phyloP scores from a whole-genome alignment of 768 basidiomycete species.

The Rhizopogon sp. region DNA sequence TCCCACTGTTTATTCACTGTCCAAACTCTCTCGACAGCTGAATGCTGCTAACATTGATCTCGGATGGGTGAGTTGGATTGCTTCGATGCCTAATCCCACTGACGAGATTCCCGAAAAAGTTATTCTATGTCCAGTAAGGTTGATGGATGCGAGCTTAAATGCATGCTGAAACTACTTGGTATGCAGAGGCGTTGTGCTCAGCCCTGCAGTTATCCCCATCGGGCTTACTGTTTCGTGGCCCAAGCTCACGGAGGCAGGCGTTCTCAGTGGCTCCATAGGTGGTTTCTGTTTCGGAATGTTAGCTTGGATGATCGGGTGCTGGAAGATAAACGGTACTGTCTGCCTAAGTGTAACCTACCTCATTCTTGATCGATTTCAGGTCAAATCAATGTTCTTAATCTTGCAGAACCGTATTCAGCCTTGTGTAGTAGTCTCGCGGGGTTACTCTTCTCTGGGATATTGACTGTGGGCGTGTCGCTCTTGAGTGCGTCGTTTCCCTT shows the following conservation, averaged over 20 bases:
- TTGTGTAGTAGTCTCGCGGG: conserved; percentile 35
- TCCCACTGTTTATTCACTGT: background rate
- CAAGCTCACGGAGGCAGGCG: conserved; percentile 36
- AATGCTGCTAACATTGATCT: conserved; percentile 41
- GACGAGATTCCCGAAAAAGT: conserved; percentile 10
- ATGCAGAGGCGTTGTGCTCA: conserved; percentile 41
- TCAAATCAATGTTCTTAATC: conserved; percentile 29
- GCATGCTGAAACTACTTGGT: background rate
- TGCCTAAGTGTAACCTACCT: background rate
- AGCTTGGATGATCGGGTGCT: conserved; percentile 49
- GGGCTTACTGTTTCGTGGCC: conserved; percentile 42
- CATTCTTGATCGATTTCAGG: conserved; percentile 14
- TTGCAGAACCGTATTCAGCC: conserved; percentile 35
- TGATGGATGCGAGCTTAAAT: background rate
- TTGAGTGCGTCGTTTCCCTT: conserved; percentile 21
- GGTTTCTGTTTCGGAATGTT: conserved; percentile 40
- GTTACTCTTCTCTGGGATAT: conserved; percentile 32
- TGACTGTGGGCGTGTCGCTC: conserved; percentile 31
- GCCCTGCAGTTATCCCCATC: conserved; percentile 48
- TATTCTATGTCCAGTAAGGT: conserved; percentile 44
- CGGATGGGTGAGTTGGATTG: conserved; percentile 34
- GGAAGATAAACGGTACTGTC: conserved; percentile 39
- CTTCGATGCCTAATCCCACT: background rate
- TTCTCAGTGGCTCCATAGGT: conserved; percentile 35
- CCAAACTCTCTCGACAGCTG: conserved; percentile 23